Percentiles rank a stretch among this genome's conserved stretches.
These are phyloP conservation scores for Nadsonia starkeyi-henricii DNA, from an alignment of 1,139 yeast genomes.

Conservation along the genomic window DNA sequence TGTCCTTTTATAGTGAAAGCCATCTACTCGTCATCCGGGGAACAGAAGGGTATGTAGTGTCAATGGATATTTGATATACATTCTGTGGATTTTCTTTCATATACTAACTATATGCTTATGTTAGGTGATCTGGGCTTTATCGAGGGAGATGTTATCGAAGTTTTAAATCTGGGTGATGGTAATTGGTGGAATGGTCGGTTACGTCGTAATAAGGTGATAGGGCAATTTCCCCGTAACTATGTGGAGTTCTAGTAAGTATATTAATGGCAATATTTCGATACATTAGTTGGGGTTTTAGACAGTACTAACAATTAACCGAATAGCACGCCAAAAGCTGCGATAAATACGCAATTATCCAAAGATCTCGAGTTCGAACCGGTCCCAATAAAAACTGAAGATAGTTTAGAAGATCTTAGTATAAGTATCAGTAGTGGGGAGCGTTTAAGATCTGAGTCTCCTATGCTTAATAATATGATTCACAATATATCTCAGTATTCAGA, in stretches of 20 bases:
- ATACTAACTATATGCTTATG: slow-evolving; percentile 2
- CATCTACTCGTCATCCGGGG: slow-evolving; percentile 82
- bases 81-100: background rate
- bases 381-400: too few species aligned
- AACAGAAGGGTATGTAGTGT: slow-evolving; percentile 35
- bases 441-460: background rate
- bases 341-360: too few species aligned
- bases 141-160: slow-evolving; percentile 86
- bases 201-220: slow-evolving; percentile 66
- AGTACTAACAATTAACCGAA: too few species aligned
- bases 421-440: background rate
- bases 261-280: too few species aligned
- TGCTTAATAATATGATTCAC: background rate
- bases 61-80: too few species aligned
- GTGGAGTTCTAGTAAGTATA: slow-evolving; percentile 27
- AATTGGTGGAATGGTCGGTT: slow-evolving; percentile 86
- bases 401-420: background rate
- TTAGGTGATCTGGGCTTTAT: slow-evolving; percentile 76
- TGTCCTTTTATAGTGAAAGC: slow-evolving; percentile 65
- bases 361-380: too few species aligned
- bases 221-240: slow-evolving; percentile 77
- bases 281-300: too few species aligned
- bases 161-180: slow-evolving; percentile 67
- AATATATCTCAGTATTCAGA: background rate
- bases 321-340: too few species aligned